phyloP scores from a whole-genome alignment of 495 filamentous ascomycete species.

The Aeminium ludgeri region DNA sequence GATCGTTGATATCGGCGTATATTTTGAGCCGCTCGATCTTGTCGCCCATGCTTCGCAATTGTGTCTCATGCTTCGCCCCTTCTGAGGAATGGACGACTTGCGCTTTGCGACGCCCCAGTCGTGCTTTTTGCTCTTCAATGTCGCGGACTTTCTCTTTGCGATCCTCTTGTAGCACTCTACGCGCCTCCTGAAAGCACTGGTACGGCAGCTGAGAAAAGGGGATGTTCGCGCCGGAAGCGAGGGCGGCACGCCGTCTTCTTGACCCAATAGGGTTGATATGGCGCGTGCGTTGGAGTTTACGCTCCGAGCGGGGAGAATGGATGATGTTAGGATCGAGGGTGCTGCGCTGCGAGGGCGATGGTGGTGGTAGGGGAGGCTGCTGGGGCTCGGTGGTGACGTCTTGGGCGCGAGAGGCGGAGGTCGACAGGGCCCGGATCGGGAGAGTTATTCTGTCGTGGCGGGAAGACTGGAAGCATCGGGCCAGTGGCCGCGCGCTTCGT shows the following conservation, averaged over 20 bases:
- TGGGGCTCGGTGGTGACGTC: background rate
- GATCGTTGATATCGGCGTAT: conserved; percentile 87
- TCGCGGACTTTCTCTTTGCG: conserved; percentile 57
- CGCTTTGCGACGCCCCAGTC: conserved; percentile 42
- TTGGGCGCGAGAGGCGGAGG: conserved; percentile 8
- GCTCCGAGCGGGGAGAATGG: conserved; percentile 16
- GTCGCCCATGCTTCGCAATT: conserved; percentile 51
- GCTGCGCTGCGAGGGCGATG: conserved; percentile 1
- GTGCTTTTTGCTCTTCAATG: conserved; percentile 33
- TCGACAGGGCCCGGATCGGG: conserved; percentile 15
- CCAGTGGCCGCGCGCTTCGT: background rate
- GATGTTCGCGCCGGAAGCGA: conserved; percentile 49
- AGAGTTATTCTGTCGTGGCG: conserved; percentile 2
- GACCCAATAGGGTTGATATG: conserved; percentile 45
- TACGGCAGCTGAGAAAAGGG: conserved; percentile 89
- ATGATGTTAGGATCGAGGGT: conserved; percentile 18
- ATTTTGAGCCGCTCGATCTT: conserved; percentile 74
- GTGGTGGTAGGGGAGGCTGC: conserved; percentile 11
- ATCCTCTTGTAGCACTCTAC: conserved; percentile 63
- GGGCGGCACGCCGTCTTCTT: conserved; percentile 61
- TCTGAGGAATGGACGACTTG: conserved; percentile 40
- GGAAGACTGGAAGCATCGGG: conserved; percentile 1
- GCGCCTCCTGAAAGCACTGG: conserved; percentile 93
- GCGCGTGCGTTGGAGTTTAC: conserved; percentile 15
- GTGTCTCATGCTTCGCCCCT: conserved; percentile 34